These are phyloP conservation scores for Vanderwaltozyma tropicalis DNA, from an alignment of 805 yeast genomes.

Conservation along the genomic window DNA sequence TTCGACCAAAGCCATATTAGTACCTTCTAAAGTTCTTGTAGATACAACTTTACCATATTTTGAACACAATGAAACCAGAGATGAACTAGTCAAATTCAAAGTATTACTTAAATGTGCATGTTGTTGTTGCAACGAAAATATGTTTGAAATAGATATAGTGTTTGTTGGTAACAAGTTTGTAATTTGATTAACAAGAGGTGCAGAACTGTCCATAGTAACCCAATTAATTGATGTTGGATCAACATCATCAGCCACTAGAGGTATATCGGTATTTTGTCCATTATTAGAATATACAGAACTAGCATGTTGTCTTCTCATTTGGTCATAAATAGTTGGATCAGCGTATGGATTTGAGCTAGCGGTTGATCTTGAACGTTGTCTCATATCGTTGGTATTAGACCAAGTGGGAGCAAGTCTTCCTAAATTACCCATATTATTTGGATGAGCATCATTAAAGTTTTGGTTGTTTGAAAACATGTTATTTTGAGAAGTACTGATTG, in stretches of 20 bases:
- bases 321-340: constrained; percentile 20
- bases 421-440: neutral
- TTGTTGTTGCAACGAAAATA: constrained; percentile 33
- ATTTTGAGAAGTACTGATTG: constrained; percentile 2
- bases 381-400: neutral
- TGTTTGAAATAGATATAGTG: constrained; percentile 66
- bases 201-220: constrained; percentile 57
- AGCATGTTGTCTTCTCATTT: constrained; percentile 2
- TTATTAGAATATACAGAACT: neutral
- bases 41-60: constrained; percentile 54
- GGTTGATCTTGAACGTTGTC: constrained; percentile 27
- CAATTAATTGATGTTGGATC: constrained; percentile 49
- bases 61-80: constrained; percentile 50
- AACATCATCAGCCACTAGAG: constrained; percentile 43
- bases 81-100: constrained; percentile 32
- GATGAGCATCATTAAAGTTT: too few species aligned
- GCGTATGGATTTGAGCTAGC: constrained; percentile 26
- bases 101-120: constrained; percentile 46
- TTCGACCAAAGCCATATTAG: constrained; percentile 54
- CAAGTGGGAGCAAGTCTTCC: neutral
- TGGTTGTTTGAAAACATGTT: neutral
- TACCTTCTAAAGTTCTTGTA: constrained; percentile 46
- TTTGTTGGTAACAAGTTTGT: constrained; percentile 69
- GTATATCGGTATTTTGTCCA: constrained; percentile 12
- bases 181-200: constrained; percentile 68